Evolutionary conservation across 345 rosid genomes (phyloP), one percentile per base, ranked within the genome.

Genomic region (Eucalyptus rudis): DNA sequence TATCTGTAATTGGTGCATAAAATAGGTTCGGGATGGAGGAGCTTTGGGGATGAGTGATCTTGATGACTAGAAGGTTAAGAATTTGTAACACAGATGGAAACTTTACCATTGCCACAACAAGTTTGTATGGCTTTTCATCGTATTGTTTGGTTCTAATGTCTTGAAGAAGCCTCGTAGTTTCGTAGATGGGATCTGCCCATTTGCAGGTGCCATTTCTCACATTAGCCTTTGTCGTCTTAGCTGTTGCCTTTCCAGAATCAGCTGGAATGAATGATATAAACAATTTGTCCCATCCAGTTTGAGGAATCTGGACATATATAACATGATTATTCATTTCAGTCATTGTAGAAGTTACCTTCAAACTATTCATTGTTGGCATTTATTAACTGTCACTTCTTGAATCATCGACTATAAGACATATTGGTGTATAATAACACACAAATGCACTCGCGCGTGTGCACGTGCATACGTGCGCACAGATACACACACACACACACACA

Each of bases 111-210:
- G 99, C 93, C 49, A 98, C 94, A 89, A 96, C 94, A 92, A 97
- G 90, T 93, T 95, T 98, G 90, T 95, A 98, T 19, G 95, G 93
- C 92, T 98, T 98, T 89, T 95, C 97, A 88, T 98, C 98, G 24
- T 91, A 97, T 84, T 93, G 96, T 90, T 94, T 98, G 87, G 95
- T 96, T 93, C 92, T 94, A 79, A 92, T 90, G 89, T 98, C 98
- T 91, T 94, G 99, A 87, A 98, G 97, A 90, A 98, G 97, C 92
- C 99, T 95, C 7, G 99, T 97, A 76, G 98, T 95, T 93, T 98
- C 99, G 88, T 98, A 98, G 90, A 98, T 97, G 9, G 99, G 99
- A 96, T 98, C 99, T 36, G 93, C 98, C 99, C 99, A 98, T 92
- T 98, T 98, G 94, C 99, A 98, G 59, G 95, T 93, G 90, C 99